Evolutionary conservation across 1,284 basidiomycete species (phyloP), one percentile per base, ranked within the genome.

Genomic region (Inonotus obliquus): DNA sequence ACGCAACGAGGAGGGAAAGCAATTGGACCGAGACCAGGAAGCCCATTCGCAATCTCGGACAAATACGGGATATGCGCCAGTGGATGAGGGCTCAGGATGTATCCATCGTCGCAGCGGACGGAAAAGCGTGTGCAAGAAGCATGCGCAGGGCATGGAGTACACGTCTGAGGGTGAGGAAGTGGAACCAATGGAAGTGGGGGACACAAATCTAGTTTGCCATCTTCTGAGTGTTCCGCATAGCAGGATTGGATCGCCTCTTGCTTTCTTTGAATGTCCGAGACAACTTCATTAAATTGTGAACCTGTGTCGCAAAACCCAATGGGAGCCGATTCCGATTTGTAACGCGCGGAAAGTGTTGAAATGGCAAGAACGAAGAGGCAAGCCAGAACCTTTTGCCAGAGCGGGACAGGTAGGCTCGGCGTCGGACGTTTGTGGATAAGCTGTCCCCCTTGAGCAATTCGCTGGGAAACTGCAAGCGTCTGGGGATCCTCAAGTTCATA

Each of bases 271-370:
- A 84, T 67, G 10, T 73, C 72, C 56, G 83, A 79, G 25, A 94
- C 75, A 10, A 80, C 75, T 17, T 72, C 73, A 73, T 93, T 97
- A 19, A 86, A 87, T 49, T 75, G 73, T 53, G 74, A 81, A 6
- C 81, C 84, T 10, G 84, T 74, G 67, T 94, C 88, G 73, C 94
- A 97, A 76, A 85, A 97, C 0, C 95, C 94, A 67, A 94, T 85
- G 1, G 79, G 72, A 0, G 86, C 74, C 4, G 91, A 93, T 64
- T 90, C 82, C 4, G 70, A 65, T 73, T 90, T 91, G 75, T 83
- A 87, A 29, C 80, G 76, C 65, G 78, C 71, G 44, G 79, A 71
- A 44, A 80, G 68, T 65, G 79, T 72, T 17, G 78, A 74, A 27
- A 75, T 66, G 55, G 75, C 69, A 14, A 81, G 60, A 17, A 78